These are phyloP conservation scores for Calonectria honghensis DNA, from an alignment of 2,329 filamentous ascomycete genomes.

Conservation along the genomic window DNA sequence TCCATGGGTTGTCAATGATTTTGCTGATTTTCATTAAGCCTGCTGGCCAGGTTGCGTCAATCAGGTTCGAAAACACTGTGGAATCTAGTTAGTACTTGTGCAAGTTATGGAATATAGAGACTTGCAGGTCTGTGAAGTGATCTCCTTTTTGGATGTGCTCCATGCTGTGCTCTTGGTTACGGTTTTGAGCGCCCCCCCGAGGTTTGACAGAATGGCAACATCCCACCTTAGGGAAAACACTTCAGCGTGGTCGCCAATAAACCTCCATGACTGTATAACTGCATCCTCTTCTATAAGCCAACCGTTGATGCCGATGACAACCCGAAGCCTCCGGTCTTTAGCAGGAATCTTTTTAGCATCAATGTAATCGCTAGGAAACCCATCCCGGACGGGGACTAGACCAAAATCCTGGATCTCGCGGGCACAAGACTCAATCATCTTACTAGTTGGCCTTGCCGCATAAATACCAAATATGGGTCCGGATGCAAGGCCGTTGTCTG, in stretches of 20 bases:
- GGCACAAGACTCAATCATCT: conserved; percentile 92
- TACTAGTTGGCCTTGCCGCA: conserved; percentile 85
- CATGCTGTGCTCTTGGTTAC: conserved; percentile 89
- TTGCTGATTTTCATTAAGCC: conserved; percentile 80
- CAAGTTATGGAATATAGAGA: neutral
- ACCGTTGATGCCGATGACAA: conserved; percentile 89
- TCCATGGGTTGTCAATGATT: conserved; percentile 89
- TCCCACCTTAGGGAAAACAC: conserved; percentile 92
- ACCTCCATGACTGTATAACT: conserved; percentile 82
- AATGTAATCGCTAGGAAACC: conserved; percentile 60
- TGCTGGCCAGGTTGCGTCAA: conserved; percentile 77
- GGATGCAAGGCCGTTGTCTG: conserved; percentile 86
- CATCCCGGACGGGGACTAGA: conserved; percentile 83
- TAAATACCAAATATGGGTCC: conserved; percentile 95
- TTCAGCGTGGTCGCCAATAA: conserved; percentile 83
- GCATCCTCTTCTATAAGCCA: conserved; percentile 86
- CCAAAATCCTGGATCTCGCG: conserved; percentile 92
- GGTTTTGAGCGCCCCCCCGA: conserved; percentile 85
- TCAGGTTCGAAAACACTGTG: conserved; percentile 73
- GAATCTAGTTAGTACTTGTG: conserved; percentile 14
- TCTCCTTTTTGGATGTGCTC: conserved; percentile 77
- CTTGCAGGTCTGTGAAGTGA: conserved; percentile 69
- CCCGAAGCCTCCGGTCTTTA: conserved; percentile 80
- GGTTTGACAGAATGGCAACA: conserved; percentile 82
- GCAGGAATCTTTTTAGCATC: conserved; percentile 72